Evolutionary conservation across 805 yeast species (phyloP).

Genomic region (Ogataea trehalophila): DNA sequence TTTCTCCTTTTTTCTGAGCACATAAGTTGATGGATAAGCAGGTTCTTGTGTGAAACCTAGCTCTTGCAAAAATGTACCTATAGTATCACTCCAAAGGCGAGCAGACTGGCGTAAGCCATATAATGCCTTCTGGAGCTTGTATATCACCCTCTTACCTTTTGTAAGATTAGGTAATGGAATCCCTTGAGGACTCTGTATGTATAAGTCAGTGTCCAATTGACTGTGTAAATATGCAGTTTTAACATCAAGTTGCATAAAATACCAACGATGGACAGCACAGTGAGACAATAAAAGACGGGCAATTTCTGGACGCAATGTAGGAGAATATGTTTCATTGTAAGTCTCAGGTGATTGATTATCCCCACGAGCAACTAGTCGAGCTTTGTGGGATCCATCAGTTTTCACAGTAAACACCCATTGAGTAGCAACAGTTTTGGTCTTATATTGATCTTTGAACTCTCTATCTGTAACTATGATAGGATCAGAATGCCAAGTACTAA

Average conservation of each 20-base stretch:
- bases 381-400: not conserved
- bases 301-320: not conserved
- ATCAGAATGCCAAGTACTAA: no score
- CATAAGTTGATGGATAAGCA: slow-evolving; percentile 1
- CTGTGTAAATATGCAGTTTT: not conserved
- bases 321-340: slow-evolving; percentile 1
- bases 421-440: not conserved
- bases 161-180: not conserved
- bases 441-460: not conserved
- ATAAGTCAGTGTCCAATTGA: not conserved
- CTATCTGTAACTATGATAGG: no score
- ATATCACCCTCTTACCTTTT: not conserved
- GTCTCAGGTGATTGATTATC: not conserved
- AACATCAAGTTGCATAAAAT: not conserved
- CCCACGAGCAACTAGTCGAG: slow-evolving; percentile 3
- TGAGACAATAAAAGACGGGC: slow-evolving; percentile 2
- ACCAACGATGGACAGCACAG: not conserved
- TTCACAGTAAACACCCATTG: slow-evolving; percentile 1
- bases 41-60: slow-evolving; percentile 1
- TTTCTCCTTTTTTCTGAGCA: not conserved
- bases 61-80: not conserved
- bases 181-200: not conserved
- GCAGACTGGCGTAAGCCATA: slow-evolving; percentile 1
- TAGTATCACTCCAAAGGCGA: slow-evolving; percentile 1
- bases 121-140: not conserved